These are phyloP conservation scores for Vigna angularis DNA, from an alignment of 306 rosid species.

Conservation along the genomic window DNA sequence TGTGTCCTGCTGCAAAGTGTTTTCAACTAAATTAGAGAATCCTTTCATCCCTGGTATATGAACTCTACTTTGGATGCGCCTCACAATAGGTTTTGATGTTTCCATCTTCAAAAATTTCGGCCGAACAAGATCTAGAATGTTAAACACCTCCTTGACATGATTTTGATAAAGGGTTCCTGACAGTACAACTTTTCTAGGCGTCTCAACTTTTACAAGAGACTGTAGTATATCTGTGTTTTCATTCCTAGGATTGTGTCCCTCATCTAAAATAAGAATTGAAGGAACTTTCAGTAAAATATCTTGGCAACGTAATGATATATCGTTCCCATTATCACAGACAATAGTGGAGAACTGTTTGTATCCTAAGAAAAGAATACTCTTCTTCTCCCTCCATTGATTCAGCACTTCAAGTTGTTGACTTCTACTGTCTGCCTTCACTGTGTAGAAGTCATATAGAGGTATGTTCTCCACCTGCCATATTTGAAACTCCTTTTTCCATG, in stretches of 20 bases:
- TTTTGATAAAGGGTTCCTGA: slow-evolving; percentile 95
- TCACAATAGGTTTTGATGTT: slow-evolving; percentile 69
- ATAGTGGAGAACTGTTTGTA: slow-evolving; percentile 89
- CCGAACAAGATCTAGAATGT: slow-evolving; percentile 79
- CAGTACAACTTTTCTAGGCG: slow-evolving; percentile 88
- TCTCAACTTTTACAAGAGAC: slow-evolving; percentile 75
- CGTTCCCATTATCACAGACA: slow-evolving; percentile 63
- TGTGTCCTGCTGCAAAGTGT: slow-evolving; percentile 78
- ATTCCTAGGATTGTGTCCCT: slow-evolving; percentile 97
- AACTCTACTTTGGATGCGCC: slow-evolving; percentile 76
- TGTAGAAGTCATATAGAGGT: slow-evolving; percentile 78
- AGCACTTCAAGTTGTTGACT: slow-evolving; percentile 74
- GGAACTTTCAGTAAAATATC: slow-evolving; percentile 78
- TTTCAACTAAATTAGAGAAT: slow-evolving; percentile 78
- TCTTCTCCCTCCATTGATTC: slow-evolving; percentile 73
- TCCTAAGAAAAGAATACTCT: slow-evolving; percentile 90
- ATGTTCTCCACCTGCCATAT: slow-evolving; percentile 93
- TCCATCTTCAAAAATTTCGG: slow-evolving; percentile 78
- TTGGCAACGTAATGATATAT: slow-evolving; percentile 59
- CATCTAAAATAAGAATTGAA: slow-evolving; percentile 84
- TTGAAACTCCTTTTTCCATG: slow-evolving; percentile 89
- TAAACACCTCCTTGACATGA: slow-evolving; percentile 91
- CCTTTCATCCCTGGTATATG: slow-evolving; percentile 59
- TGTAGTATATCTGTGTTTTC: slow-evolving; percentile 87
- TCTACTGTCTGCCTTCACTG: slow-evolving; percentile 81